Evolutionary conservation across 2,329 filamentous ascomycete genomes (phyloP).

Genomic region (Penicillium sp.): DNA sequence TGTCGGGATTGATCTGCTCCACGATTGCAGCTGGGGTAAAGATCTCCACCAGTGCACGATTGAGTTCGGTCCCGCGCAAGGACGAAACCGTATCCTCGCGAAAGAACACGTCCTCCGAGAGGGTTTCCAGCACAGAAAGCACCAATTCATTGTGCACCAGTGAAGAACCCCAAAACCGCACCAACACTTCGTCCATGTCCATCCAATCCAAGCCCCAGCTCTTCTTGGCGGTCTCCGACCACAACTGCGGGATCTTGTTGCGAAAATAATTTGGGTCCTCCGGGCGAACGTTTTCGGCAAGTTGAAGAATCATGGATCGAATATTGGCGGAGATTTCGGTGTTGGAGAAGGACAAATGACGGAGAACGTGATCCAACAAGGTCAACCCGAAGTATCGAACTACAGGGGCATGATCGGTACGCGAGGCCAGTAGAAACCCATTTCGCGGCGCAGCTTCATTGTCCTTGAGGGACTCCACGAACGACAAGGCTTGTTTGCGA

Average conservation of each 20-base stretch:
- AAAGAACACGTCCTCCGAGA: conserved; percentile 91
- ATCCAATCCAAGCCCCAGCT: conserved; percentile 91
- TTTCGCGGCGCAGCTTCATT: conserved; percentile 73
- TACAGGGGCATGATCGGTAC: conserved; percentile 67
- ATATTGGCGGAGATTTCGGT: conserved; percentile 62
- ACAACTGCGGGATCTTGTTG: conserved; percentile 90
- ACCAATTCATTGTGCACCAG: conserved; percentile 76
- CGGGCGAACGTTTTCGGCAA: conserved; percentile 64
- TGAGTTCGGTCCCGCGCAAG: conserved; percentile 74
- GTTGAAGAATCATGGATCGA: conserved; percentile 68
- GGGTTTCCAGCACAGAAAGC: conserved; percentile 77
- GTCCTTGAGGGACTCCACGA: conserved; percentile 79
- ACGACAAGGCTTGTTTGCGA: conserved; percentile 74
- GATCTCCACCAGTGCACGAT: conserved; percentile 86
- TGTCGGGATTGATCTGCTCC: conserved; percentile 66
- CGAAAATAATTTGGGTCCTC: conserved; percentile 76
- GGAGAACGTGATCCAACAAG: conserved; percentile 81
- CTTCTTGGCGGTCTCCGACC: conserved; percentile 90
- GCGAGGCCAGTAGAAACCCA: conserved; percentile 75
- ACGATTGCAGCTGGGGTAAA: conserved; percentile 76
- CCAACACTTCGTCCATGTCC: conserved; percentile 82
- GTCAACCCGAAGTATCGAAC: conserved; percentile 93
- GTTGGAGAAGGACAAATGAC: conserved; percentile 70
- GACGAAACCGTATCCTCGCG: conserved; percentile 82
- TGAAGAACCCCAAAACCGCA: conserved; percentile 66